phyloP scores from a whole-genome alignment of 805 yeast genomes.

The Metschnikowia amazonensis region DNA sequence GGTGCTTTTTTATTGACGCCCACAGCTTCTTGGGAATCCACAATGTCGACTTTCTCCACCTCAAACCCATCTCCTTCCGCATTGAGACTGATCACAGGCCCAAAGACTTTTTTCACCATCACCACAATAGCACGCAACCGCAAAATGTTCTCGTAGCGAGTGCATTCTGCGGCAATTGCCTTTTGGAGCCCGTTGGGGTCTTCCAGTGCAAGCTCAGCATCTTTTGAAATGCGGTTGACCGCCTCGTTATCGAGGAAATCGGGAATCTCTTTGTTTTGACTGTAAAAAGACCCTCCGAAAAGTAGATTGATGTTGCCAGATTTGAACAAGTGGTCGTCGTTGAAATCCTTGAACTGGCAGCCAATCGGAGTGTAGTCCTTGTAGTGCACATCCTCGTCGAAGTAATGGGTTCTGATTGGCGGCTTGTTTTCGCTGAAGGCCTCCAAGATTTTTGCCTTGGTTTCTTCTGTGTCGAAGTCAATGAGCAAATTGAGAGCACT shows the following conservation, averaged over 20 bases:
- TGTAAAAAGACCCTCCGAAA: constrained; percentile 20
- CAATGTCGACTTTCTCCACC: constrained; percentile 11
- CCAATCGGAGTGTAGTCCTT: constrained; percentile 58
- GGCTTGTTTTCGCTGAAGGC: constrained; percentile 8
- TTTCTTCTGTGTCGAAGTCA: constrained; percentile 12
- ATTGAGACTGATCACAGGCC: constrained; percentile 7
- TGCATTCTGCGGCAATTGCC: constrained; percentile 11
- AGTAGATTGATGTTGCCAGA: constrained; percentile 21
- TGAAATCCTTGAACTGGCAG: constrained; percentile 55
- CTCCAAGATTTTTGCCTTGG: constrained; percentile 6
- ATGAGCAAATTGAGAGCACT: constrained; percentile 10
- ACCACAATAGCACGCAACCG: constrained; percentile 27
- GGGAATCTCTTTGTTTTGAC: constrained; percentile 16
- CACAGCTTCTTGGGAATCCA: constrained; percentile 8
- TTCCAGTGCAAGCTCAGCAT: constrained; percentile 11
- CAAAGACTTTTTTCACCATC: constrained; percentile 22
- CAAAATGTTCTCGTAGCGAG: constrained; percentile 25
- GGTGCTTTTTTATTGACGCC: background rate
- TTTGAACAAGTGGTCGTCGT: constrained; percentile 47
- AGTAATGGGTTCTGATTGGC: constrained; percentile 52
- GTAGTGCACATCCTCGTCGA: constrained; percentile 60
- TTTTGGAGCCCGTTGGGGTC: constrained; percentile 4
- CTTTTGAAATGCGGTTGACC: constrained; percentile 14
- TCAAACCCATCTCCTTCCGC: constrained; percentile 7
- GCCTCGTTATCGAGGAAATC: constrained; percentile 22